Evolutionary conservation across 2,329 filamentous ascomycete genomes (phyloP), one percentile per base, ranked within the genome.

Genomic region (Metarhizium album): DNA sequence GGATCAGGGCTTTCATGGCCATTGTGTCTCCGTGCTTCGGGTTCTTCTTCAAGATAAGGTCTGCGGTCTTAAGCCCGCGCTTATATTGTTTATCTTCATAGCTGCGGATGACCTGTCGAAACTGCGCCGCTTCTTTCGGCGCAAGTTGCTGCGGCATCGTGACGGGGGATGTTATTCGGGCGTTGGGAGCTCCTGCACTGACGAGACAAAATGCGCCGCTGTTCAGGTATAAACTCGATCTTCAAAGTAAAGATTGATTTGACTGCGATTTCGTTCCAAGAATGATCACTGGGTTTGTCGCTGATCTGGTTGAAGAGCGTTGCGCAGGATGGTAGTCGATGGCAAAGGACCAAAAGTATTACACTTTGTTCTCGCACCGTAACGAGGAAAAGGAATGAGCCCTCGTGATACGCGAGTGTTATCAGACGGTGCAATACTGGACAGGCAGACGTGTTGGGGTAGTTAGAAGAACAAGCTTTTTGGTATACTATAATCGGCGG

Each of bases 11-110:
- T 74, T 98, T 98, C 93, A 98, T 98, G 50, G 93, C 94, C 72
- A 94, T 86, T 23, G 93, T 98, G 68, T 98, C 94, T 64, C 90
- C 94, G 84, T 98, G 93, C 62, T 89, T 93, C 42, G 91, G 88
- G 64, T 87, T 84, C 71, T 96, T 97, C 68, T 87, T 87, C 58
- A 98, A 82, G 66, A 98, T 95, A 71, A 96, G 88, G 67, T 98
- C 93, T 60, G 93, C 91, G 45, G 87, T 84, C 74, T 97, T 98
- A 65, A 98, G 77, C 67, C 91, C 91, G 55, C 77, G 74, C 74
- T 97, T 98, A 75, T 97, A 96, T 65, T 97, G 91, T 72, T 98
- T 98, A 66, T 90, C 86, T 71, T 98, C 93, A 76, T 97, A 98
- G 71, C 88, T 84, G 67, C 91, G 90, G 63, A 98, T 89, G 58